Evolutionary conservation across 192 early-diverging fungal species (phyloP), one percentile per base, ranked within the genome.

Genomic region (Thoreauomyces humboldtii): DNA sequence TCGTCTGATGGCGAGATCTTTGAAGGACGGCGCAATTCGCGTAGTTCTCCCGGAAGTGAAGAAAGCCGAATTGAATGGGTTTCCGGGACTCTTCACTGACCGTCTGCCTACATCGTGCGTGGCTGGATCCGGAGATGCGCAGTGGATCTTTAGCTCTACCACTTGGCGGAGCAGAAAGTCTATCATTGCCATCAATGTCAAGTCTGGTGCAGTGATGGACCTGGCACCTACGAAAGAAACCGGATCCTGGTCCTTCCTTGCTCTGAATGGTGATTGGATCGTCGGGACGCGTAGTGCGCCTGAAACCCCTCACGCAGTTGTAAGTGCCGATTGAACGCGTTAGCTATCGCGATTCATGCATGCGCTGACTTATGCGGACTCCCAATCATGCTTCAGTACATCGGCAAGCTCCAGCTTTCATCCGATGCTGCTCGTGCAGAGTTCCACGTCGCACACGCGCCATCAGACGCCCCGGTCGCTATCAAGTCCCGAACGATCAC

Each of bases 61-160:
- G 22, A 72, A 53, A 7, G 64, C 82, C 4, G 61, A 59, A 4
- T 5, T 57, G 4, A 65, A 74, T 15, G 71, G 53, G 11, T 92
- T 92, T 69, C 83, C 83, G 2, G 91, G 91, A 1, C 70, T 92
- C 0, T 92, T 86, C 59, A 62, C 77, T 59, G 81, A 83, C 47
- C 77, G 80, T 43, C 77, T 92, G 4, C 65, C 80, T 14, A 12
- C 19, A 41, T 48, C 60, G 31, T 51, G n/a, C 2, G 43, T 62
- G 29, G 53, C 21, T 42, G 33, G 43, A 2, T 47, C 42, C 4
- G 56, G 41, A 37, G 47, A 63, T 12, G 38, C 19, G 0, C 45
- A 35, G 24, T 33, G 54, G 19, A 48, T 74, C 12, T 2, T 74
- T 14, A 60, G 33, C 12, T 7, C 43, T 17, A 61, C 48, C 36